These are phyloP conservation scores for Geotrichum macrosporum DNA, from an alignment of 1,139 yeast species.

Conservation along the genomic window DNA sequence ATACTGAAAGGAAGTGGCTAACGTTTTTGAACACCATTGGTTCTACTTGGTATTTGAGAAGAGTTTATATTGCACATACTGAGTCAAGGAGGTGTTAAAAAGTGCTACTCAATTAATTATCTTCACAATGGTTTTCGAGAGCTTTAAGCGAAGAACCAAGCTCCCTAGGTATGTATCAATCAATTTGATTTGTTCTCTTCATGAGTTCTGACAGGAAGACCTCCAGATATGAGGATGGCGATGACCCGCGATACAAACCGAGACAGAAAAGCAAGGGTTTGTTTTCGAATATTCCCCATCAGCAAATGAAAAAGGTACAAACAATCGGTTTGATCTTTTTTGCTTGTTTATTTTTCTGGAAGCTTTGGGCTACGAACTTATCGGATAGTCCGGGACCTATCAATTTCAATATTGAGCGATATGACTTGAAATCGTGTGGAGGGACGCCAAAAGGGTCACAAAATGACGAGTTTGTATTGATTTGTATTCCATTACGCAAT, in stretches of 20 bases:
- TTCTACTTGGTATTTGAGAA: no score
- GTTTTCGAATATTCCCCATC: constrained; percentile 3
- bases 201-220: no score
- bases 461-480: constrained; percentile 50
- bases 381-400: neutral
- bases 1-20: no score
- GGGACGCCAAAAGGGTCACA: constrained; percentile 54
- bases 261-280: constrained; percentile 5
- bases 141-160: constrained; percentile 10
- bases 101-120: neutral
- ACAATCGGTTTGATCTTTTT: constrained; percentile 10
- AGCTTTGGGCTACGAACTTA: constrained; percentile 8
- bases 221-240: constrained; percentile 8
- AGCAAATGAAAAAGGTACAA: constrained; percentile 14
- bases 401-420: constrained; percentile 53
- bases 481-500: constrained; percentile 63
- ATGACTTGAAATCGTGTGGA: constrained; percentile 48
- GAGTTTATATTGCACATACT: no score
- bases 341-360: constrained; percentile 12
- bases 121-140: constrained; percentile 15
- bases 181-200: neutral
- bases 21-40: no score
- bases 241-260: constrained; percentile 18
- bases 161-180: constrained; percentile 11
- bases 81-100: no score